phyloP scores from a whole-genome alignment of 495 filamentous ascomycete genomes.

The Choiromyces venosus region DNA sequence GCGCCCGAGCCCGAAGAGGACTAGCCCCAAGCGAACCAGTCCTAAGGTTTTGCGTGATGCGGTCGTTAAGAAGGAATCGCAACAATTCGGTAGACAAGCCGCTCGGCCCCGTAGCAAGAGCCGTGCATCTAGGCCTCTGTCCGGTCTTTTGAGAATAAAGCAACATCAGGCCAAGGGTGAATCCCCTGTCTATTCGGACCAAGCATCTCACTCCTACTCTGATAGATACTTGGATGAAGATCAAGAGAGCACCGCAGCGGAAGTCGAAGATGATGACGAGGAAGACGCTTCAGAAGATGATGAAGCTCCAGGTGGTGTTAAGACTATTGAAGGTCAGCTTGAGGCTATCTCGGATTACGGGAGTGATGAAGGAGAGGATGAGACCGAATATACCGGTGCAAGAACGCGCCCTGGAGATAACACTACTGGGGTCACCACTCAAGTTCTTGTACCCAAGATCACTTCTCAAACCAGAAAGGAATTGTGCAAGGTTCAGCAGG shows the following conservation, averaged over 20 bases:
- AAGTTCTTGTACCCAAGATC: constrained; percentile 37
- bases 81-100: constrained; percentile 23
- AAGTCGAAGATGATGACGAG: constrained; percentile 37
- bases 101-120: constrained; percentile 27
- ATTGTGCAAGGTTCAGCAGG: constrained; percentile 25
- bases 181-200: constrained; percentile 37
- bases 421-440: constrained; percentile 38
- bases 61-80: constrained; percentile 37
- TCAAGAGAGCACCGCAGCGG: constrained; percentile 34
- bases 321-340: constrained; percentile 12
- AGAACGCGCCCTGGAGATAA: constrained; percentile 32
- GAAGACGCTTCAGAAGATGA: constrained; percentile 33
- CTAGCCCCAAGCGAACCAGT: constrained; percentile 35
- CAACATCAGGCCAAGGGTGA: constrained; percentile 32
- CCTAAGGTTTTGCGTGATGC: constrained; percentile 40
- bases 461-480: constrained; percentile 37
- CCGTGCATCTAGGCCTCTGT: constrained; percentile 31
- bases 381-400: constrained; percentile 25
- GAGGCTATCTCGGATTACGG: constrained; percentile 38
- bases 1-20: constrained; percentile 26
- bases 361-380: constrained; percentile 35
- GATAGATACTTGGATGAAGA: constrained; percentile 40
- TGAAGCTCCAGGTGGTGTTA: constrained; percentile 23
- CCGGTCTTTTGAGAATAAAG: constrained; percentile 28
- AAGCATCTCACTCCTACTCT: constrained; percentile 40